A percentile compares a stretch with the other conserved stretches of the same genome.
phyloP scores from a whole-genome alignment of 2,329 filamentous ascomycete genomes.

The Colletotrichum filicis region DNA sequence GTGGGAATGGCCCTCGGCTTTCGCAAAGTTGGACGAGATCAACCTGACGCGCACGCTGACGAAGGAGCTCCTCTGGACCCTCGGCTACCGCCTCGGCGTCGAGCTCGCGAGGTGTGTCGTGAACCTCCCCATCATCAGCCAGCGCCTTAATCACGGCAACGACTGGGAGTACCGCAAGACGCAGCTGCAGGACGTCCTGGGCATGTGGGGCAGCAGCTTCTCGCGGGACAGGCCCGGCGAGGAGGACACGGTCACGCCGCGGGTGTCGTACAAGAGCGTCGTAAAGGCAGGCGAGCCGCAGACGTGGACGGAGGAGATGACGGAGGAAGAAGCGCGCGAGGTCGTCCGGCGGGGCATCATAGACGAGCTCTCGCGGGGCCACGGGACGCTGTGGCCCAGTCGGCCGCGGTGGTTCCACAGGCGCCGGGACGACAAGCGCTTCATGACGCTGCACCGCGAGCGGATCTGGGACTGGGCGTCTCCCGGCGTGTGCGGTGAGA shows the following conservation, averaged over 20 bases:
- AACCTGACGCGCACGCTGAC: constrained; percentile 27
- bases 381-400: constrained; percentile 53
- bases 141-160: constrained; percentile 25
- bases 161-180: constrained; percentile 32
- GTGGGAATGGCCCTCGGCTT: constrained; percentile 38
- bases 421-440: constrained; percentile 32
- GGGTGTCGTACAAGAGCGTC: constrained; percentile 42
- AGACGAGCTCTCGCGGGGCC: constrained; percentile 55
- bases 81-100: constrained; percentile 53
- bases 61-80: constrained; percentile 44
- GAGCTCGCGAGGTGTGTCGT: constrained; percentile 40
- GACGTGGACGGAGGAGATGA: constrained; percentile 22
- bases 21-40: constrained; percentile 38
- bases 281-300: constrained; percentile 46
- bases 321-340: constrained; percentile 23
- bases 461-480: constrained; percentile 50
- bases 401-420: constrained; percentile 42
- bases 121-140: constrained; percentile 15
- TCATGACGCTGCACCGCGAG: constrained; percentile 41
- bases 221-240: not conserved
- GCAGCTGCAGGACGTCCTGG: constrained; percentile 25
- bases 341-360: constrained; percentile 51
- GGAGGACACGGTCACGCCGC: constrained; percentile 20
- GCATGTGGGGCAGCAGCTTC: constrained; percentile 30
- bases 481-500: constrained; percentile 37